Base-by-base conservation (phyloP, 768 basidiomycete species). In the Butyriboletus loyo region DNA sequence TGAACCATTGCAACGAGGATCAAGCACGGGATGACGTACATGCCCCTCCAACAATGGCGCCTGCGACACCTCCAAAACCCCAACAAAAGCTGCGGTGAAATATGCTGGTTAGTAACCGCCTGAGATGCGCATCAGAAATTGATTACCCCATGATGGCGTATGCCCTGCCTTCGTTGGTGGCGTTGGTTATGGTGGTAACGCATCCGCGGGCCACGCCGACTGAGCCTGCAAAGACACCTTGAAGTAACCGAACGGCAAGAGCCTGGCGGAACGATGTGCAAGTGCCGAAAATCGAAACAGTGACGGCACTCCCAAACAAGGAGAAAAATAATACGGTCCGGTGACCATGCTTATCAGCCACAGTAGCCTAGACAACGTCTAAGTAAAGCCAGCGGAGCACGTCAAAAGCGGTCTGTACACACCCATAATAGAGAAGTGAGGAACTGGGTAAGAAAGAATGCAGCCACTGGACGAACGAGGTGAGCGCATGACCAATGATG, bases 391-490 rank as follows among this genome's bases (percentile, higher is more conserved):
- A 32, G 3, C 6, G 17, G 25, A 3, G 14, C 1, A 9, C 5
- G 27, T 10, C 11, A 17, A 34, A 34, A 14, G 53, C 52, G 32
- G 10, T 27, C 35, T 30, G 11, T 34, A 66, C 72, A 52, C 63
- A 87, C 89, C 96, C 97, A 99, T 50, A 98, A 77, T 30, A 99
- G 73, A 27, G 92, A 94, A 1, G 96, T 98, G 28, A 96, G 73
- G 72, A 98, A 98, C 64, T 99, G 97, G 2, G 95, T 93, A 61
- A 97, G 74, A 75, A 98, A 98, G 73, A 94, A 93, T 3, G 82
- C 83, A 34, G 90, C 80, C 25, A 91, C 89, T 89, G 54, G 28
- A 44, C 4, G 27, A 19, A 38, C 31, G 39, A 28, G 46, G 46
- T 63, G 52, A 63, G 59, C 24, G 39, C 22, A 25, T 32, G n/a